phyloP scores from a whole-genome alignment of 306 rosid species.

The Sicyos edulis region DNA sequence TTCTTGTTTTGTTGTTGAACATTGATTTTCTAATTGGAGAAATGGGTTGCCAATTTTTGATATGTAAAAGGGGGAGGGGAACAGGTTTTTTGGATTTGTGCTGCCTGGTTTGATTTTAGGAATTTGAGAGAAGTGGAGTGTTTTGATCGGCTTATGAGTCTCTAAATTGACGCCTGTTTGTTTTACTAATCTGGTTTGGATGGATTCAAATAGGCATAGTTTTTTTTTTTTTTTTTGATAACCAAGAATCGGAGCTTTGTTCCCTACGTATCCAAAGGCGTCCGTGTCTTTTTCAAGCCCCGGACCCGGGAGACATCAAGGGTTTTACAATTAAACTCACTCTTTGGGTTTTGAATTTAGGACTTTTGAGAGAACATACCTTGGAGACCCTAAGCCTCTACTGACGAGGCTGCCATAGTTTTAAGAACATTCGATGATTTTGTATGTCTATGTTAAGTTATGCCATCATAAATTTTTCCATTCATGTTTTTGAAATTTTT shows the following conservation, averaged over 20 bases:
- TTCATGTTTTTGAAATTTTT: background rate
- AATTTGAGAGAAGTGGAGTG: background rate
- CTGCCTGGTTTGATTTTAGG: background rate
- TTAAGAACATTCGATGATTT: background rate
- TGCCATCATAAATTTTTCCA: background rate
- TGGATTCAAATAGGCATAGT: background rate
- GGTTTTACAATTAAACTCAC: too few species aligned
- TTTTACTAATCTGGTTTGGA: background rate
- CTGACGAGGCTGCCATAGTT: background rate
- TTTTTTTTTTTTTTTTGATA: too few species aligned
- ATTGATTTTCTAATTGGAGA: background rate
- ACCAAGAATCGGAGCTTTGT: too few species aligned
- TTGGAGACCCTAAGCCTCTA: too few species aligned
- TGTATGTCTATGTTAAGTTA: background rate
- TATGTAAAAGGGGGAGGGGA: background rate
- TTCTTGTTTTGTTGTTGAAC: conserved; percentile 8
- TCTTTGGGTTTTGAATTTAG: too few species aligned
- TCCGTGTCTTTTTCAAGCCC: too few species aligned
- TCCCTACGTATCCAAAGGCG: too few species aligned
- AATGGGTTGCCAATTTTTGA: background rate
- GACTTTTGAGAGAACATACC: too few species aligned
- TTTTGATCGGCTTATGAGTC: background rate
- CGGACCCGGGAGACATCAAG: too few species aligned
- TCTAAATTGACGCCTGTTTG: background rate
- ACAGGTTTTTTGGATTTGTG: background rate